Conservation (phyloP, 106 monocot species). For the Dioscorea dumetorum region DNA sequence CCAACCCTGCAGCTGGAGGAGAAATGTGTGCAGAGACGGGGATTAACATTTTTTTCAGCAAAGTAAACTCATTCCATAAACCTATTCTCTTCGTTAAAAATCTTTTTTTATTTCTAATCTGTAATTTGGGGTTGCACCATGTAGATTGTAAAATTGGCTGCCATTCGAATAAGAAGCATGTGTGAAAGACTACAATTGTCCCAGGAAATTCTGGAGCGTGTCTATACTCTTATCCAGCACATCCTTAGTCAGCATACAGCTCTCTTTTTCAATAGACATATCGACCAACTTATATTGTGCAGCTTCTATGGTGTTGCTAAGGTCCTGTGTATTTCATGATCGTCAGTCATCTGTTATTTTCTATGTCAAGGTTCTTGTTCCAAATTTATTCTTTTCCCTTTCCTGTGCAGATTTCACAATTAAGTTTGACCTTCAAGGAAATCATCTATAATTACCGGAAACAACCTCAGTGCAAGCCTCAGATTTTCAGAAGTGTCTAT, state of each 20-base stretch:
- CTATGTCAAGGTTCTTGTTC: not conserved
- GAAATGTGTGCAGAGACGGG: constrained; percentile 88
- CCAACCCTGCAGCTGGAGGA: constrained; percentile 67
- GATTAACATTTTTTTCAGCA: constrained; percentile 79
- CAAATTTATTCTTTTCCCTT: not conserved
- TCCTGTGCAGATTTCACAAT: constrained; percentile 63
- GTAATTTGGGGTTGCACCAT: not conserved
- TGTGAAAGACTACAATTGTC: constrained; percentile 76
- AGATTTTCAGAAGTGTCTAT: constrained; percentile 91
- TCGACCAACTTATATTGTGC: constrained; percentile 93
- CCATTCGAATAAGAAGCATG: constrained; percentile 84
- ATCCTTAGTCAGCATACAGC: constrained; percentile 67
- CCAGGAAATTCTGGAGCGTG: constrained; percentile 60
- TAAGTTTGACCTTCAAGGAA: constrained; percentile 86
- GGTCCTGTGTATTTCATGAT: constrained; percentile 16
- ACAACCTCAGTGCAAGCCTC: constrained; percentile 87
- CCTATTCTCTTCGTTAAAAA: not conserved
- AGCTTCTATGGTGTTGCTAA: constrained; percentile 93
- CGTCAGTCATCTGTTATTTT: too few species aligned
- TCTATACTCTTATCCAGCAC: constrained; percentile 76
- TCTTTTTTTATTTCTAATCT: not conserved
- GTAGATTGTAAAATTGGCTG: constrained; percentile 73
- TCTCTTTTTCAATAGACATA: constrained; percentile 92
- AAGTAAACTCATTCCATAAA: constrained; percentile 28
- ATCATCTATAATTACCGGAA: constrained; percentile 89